phyloP scores from a whole-genome alignment of 176 grass and related monocot genomes.

The Hordeum marinum region DNA sequence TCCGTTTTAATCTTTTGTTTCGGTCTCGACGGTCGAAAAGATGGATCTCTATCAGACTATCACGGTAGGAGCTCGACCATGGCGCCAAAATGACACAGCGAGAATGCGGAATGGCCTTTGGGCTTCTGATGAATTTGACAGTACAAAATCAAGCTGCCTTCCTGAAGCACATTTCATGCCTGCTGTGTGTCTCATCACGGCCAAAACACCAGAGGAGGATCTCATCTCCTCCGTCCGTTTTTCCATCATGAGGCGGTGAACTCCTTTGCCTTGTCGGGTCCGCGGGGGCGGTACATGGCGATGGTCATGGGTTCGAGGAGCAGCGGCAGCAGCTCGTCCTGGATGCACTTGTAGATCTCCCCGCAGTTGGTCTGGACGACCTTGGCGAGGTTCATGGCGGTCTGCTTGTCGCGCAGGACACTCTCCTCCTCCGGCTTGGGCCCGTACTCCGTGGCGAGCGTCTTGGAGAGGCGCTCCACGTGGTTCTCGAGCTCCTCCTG shows the following conservation, averaged over 20 bases:
- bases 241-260: not conserved
- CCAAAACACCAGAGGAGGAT: no score
- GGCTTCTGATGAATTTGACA: not conserved
- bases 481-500: constrained; percentile 31
- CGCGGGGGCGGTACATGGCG: constrained; percentile 16
- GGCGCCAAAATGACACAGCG: no score
- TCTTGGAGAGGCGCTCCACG: constrained; percentile 31
- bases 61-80: no score
- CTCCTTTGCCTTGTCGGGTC: constrained; percentile 29
- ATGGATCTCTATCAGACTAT: no score
- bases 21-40: no score
- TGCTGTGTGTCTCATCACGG: not conserved
- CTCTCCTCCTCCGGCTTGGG: not conserved
- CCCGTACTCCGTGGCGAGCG: not conserved
- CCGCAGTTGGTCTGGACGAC: constrained; percentile 14
- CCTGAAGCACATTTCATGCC: no score
- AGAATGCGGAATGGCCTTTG: not conserved
- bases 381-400: constrained; percentile 10
- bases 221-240: no score
- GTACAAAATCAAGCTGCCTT: not conserved
- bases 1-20: no score
- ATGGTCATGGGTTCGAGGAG: not conserved
- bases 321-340: constrained; percentile 42
- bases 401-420: not conserved
- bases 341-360: constrained; percentile 33